Evolutionary conservation across 2,329 filamentous ascomycete species (phyloP), one percentile per base, ranked within the genome.

Genomic region (Orbilia oligospora): DNA sequence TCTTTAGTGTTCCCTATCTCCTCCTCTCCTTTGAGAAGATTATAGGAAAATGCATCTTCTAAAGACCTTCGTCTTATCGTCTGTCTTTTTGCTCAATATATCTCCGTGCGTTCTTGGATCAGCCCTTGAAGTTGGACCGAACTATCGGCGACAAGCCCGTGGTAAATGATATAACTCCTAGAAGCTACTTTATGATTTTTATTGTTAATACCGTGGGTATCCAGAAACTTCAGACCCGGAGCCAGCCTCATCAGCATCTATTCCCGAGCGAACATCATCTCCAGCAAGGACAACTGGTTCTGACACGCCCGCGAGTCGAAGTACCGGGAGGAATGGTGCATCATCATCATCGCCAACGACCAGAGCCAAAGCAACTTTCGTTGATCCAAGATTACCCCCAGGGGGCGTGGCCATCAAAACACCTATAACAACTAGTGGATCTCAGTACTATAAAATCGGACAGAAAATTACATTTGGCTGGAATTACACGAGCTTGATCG

Each of bases 401-500:
- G 90, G 90, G 55, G 90, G 89, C 67, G 86, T 91, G 70, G 86
- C 86, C 53, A 89, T 91, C 88, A 85, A 91, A 69, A 90, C 88
- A 5, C 90, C 90, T 1, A 85, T 85, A 63, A 83, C 85, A 8
- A 83, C 84, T 6, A 85, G 86, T 8, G 85, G 86, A 16, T 84
- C 87, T 3, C 87, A 87, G 69, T 91, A 88, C 84, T 91, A 90
- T 86, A 91, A 90, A 83, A 88, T 91, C 80, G 88, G 88, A 18
- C 86, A 91, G 53, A 86, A 85, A 76, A 85, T 91, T 33, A 91
- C 90, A 0, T 90, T 91, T 81, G 87, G 86, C 20, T 92, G 90
- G 90, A 91, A 92, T 84, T 91, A 91, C 84, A 92, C 90, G 14
- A 90, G 88, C 10, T 84, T 91, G 24, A 87, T 86, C 20, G 85